Percentiles rank a stretch among this genome's conserved stretches.
Conservation (phyloP, 2,329 filamentous ascomycete genomes). For the Fusarium sp. region DNA sequence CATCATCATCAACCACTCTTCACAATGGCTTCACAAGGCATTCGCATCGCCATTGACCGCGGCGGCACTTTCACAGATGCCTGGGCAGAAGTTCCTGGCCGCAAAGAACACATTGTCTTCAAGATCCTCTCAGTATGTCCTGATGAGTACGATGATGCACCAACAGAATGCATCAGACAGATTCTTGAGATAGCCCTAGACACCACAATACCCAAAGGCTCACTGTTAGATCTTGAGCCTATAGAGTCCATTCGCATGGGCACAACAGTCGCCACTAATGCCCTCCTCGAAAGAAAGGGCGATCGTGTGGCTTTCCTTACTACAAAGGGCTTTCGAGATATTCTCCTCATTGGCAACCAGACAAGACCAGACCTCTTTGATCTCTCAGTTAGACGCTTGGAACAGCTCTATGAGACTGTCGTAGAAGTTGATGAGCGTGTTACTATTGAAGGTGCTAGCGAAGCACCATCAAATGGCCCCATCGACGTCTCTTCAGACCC, state of each 20-base stretch:
- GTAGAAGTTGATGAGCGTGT: conserved; percentile 82
- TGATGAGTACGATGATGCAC: conserved; percentile 78
- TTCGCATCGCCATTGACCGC: conserved; percentile 48
- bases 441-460: conserved; percentile 79
- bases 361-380: conserved; percentile 80
- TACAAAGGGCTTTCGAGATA: conserved; percentile 79
- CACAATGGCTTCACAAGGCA: conserved; percentile 43
- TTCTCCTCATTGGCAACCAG: conserved; percentile 79
- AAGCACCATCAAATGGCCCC: conserved; percentile 71
- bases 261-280: conserved; percentile 84
- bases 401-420: conserved; percentile 76
- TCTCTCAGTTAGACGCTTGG: conserved; percentile 74
- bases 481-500: conserved; percentile 58
- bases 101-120: conserved; percentile 42
- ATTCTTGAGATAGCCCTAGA: conserved; percentile 54
- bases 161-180: conserved; percentile 76
- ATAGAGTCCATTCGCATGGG: conserved; percentile 81
- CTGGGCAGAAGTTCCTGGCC: conserved; percentile 41
- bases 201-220: conserved; percentile 51
- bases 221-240: conserved; percentile 52
- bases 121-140: conserved; percentile 68
- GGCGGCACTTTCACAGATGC: conserved; percentile 49
- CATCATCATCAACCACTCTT: neutral
- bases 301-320: conserved; percentile 78
- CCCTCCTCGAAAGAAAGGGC: conserved; percentile 79